These are phyloP conservation scores for Monosporozyma unispora DNA, from an alignment of 805 yeast species.

Conservation along the genomic window DNA sequence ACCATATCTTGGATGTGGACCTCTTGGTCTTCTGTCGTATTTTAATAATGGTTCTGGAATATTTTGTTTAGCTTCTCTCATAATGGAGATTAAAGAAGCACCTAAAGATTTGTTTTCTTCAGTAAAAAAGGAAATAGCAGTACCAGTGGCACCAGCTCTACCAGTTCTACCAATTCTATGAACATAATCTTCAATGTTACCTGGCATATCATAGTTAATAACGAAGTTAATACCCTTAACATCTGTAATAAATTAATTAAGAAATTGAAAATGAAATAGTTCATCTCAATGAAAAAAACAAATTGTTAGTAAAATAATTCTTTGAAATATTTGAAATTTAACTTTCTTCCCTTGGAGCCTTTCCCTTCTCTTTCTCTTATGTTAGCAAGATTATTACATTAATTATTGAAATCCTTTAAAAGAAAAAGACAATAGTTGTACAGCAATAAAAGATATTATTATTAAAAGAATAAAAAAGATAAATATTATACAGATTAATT, in stretches of 20 bases:
- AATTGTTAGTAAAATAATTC: conserved; percentile 6
- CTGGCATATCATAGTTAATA: conserved; percentile 95
- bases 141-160: conserved; percentile 95
- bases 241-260: conserved; percentile 41
- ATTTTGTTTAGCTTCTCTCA: conserved; percentile 91
- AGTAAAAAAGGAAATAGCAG: conserved; percentile 91
- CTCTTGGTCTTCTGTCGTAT: conserved; percentile 59
- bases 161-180: conserved; percentile 99
- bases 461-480: background rate
- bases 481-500: conserved; percentile 1
- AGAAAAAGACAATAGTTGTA: background rate
- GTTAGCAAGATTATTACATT: background rate
- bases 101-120: conserved; percentile 82
- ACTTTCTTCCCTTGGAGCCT: background rate
- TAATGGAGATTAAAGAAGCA: conserved; percentile 76
- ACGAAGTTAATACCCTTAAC: conserved; percentile 95
- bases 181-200: conserved; percentile 95
- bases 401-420: background rate
- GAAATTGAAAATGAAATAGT: background rate
- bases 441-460: background rate
- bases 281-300: background rate
- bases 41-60: conserved; percentile 72
- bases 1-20: conserved; percentile 52
- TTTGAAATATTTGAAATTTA: background rate
- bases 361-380: background rate